phyloP scores from a whole-genome alignment of 129 eudicot species.

The Escallonia herrerae region DNA sequence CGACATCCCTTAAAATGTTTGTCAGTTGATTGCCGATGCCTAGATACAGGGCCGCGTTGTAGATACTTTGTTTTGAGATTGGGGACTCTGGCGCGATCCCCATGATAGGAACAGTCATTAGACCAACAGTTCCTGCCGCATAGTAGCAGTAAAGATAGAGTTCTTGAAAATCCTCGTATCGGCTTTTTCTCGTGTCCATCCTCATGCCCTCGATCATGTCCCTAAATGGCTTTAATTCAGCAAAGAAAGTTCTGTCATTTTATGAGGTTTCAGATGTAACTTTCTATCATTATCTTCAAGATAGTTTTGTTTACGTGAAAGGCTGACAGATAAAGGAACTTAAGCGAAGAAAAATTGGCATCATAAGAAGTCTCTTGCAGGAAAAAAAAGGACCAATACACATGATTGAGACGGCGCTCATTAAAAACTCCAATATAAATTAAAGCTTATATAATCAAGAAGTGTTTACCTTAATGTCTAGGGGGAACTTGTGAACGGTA shows the following conservation, averaged over 20 bases:
- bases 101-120: constrained; percentile 90
- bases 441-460: too few species aligned
- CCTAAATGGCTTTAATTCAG: constrained; percentile 56
- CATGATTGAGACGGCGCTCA: too few species aligned
- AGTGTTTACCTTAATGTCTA: constrained; percentile 70
- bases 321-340: too few species aligned
- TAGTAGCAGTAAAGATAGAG: constrained; percentile 76
- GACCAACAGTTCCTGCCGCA: constrained; percentile 90
- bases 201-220: constrained; percentile 99
- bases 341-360: too few species aligned
- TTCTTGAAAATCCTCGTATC: constrained; percentile 71
- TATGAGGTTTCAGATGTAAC: background rate
- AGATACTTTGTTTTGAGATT: constrained; percentile 42
- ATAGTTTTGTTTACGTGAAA: too few species aligned
- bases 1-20: constrained; percentile 90
- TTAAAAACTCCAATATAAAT: too few species aligned
- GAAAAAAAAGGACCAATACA: too few species aligned
- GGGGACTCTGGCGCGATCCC: constrained; percentile 79
- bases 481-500: constrained; percentile 65
- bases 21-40: constrained; percentile 97
- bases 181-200: constrained; percentile 65
- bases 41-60: constrained; percentile 62
- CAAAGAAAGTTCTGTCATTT: background rate
- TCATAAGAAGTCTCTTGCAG: too few species aligned
- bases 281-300: too few species aligned